Percentiles rank a stretch among this genome's conserved stretches.
Conservation (phyloP, 2,329 filamentous ascomycete species). For the Bimuria novae-zelandiae region DNA sequence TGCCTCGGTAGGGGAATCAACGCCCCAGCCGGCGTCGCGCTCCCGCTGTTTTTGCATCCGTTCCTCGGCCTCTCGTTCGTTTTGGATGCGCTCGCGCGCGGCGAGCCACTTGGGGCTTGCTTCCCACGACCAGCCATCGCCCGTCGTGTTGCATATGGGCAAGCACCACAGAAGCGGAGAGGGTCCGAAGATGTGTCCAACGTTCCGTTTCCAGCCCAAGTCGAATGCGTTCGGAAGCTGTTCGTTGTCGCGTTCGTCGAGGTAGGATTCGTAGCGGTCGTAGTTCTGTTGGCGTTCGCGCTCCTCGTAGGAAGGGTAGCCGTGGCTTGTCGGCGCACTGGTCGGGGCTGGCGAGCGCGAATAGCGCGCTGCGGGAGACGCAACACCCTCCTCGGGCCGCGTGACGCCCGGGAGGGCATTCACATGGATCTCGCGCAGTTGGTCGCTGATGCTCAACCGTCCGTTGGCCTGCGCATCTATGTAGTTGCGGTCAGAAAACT, state of each 20-base stretch:
- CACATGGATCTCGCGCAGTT: constrained; percentile 79
- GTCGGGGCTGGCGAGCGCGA: constrained; percentile 36
- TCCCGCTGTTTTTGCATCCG: constrained; percentile 65
- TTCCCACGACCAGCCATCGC: constrained; percentile 95
- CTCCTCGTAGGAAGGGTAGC: constrained; percentile 53
- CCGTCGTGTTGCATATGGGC: constrained; percentile 82
- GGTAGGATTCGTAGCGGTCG: constrained; percentile 75
- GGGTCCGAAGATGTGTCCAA: constrained; percentile 80
- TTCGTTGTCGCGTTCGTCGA: constrained; percentile 86
- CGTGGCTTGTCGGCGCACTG: too few relatives aligned
- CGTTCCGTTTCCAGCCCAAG: constrained; percentile 79
- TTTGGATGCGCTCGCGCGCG: constrained; percentile 65
- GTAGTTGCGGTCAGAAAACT: constrained; percentile 56
- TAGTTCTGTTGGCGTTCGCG: constrained; percentile 68
- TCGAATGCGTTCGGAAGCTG: constrained; percentile 94
- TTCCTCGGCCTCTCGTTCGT: constrained; percentile 44
- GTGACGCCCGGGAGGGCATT: constrained; percentile 81
- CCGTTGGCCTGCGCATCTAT: constrained; percentile 49
- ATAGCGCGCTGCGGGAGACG: constrained; percentile 45
- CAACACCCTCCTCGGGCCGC: constrained; percentile 80
- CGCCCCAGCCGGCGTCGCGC: constrained; percentile 69
- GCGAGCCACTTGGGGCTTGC: constrained; percentile 78
- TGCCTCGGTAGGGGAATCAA: constrained; percentile 45
- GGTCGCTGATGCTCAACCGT: constrained; percentile 60
- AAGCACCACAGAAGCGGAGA: constrained; percentile 74